Conservation (phyloP, 2,329 filamentous ascomycete species). For the Colletotrichum limetticola region DNA sequence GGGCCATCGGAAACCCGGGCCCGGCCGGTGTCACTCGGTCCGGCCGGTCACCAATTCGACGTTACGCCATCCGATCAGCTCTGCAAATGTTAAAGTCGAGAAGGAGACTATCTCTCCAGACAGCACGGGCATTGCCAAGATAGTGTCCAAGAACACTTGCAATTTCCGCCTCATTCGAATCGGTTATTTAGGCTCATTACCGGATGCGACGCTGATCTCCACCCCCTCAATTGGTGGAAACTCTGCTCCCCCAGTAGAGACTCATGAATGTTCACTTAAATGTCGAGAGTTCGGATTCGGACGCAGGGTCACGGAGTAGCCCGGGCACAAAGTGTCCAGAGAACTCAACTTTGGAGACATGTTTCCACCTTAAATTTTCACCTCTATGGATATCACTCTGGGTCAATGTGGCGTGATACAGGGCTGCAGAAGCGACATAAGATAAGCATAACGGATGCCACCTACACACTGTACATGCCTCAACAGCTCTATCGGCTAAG, state of each 20-base stretch:
- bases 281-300: not conserved
- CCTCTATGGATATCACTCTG: no score
- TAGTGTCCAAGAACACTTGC: not conserved
- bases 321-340: not conserved
- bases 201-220: not conserved
- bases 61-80: not conserved
- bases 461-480: not conserved
- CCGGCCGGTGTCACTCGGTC: not conserved
- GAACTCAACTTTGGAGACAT: no score
- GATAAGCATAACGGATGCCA: not conserved
- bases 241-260: not conserved
- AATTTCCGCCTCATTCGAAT: not conserved
- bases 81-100: not conserved
- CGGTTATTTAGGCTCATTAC: not conserved
- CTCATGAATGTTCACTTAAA: not conserved
- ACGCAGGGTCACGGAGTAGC: no score
- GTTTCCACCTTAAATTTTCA: no score
- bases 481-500: not conserved
- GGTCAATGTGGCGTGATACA: constrained; percentile 2
- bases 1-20: not conserved
- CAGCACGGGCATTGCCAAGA: not conserved
- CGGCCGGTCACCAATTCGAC: not conserved
- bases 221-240: not conserved
- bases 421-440: not conserved
- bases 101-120: not conserved